phyloP scores from a whole-genome alignment of 257 asterid genomes.

The Fraxinus pennsylvanica region DNA sequence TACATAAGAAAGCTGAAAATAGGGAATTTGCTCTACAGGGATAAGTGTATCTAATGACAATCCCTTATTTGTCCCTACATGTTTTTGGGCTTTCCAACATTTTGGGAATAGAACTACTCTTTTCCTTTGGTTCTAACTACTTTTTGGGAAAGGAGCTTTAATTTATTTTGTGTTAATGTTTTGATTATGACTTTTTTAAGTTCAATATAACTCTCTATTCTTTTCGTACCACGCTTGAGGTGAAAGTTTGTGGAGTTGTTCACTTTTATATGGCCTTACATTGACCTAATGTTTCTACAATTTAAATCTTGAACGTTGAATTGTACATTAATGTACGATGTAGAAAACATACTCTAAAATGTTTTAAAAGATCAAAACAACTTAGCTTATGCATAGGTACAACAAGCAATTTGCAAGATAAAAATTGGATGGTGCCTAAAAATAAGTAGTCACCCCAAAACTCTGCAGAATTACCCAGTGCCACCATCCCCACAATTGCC shows the following conservation, averaged over 20 bases:
- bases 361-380: neutral
- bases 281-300: too few species aligned
- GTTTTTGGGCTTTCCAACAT: neutral
- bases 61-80: neutral
- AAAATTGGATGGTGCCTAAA: neutral
- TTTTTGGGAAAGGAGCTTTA: neutral
- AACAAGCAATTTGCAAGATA: neutral
- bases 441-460: neutral
- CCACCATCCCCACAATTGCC: conserved; percentile 81
- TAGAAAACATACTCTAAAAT: neutral
- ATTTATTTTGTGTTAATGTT: neutral
- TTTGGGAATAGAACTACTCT: neutral
- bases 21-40: neutral
- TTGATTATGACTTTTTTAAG: neutral
- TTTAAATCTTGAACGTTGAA: too few species aligned
- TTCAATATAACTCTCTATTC: neutral
- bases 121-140: neutral
- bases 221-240: neutral
- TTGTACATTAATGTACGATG: neutral
- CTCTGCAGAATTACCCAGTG: conserved; percentile 49
- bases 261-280: neutral
- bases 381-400: neutral
- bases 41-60: conserved; percentile 1
- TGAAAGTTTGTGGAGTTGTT: neutral
- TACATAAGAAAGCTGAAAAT: neutral